Base-by-base conservation (phyloP, 306 rosid genomes). In the Corylus heterophylla region DNA sequence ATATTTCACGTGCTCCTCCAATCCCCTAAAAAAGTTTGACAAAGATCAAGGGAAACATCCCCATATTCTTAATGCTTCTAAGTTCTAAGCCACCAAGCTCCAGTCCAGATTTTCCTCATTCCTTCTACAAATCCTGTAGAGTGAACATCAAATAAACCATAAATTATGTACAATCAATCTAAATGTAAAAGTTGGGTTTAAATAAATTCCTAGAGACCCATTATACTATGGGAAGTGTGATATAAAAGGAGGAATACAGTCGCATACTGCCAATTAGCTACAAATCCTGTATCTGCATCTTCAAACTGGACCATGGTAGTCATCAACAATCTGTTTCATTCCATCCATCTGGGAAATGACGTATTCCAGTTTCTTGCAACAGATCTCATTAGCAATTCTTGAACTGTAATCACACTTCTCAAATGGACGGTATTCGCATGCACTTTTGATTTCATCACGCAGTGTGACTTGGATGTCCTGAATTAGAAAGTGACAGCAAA, bases 351-450 rank as follows among this genome's bases (percentile, higher is more conserved):
- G 91, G 1, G 92, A 87, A 75, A 90, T 47, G 11, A 92, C 87
- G 79, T 82, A 90, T 64, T 89, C 95, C 80, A 86, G 84, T 82
- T 91, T 94, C 89, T 92, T 89, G 86, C 86, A 75, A 81, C 89
- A 92, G 58, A 94, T 91, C 84, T 94, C 98, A 70, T 89, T 95
- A 54, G 96, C 92, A 76, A 91, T 81, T 87, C 98, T 89, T 47
- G 98, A 70, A 61, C 95, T 90, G 70, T 92, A 94, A 85, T 92
- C 97, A 71, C 98, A 89, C 81, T 92, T 94, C 91, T 94, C 98
- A 83, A 92, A 92, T 22, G 98, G 97, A 78, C 97, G 97, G 78
- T 92, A 91, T 76, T 92, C 98, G 56, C 97, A 94, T 2, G 97
- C 97, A 81, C 97, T 89, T 85, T 92, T 91, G 83, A 95, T 95